Evolutionary conservation across 345 rosid species (phyloP).

Genomic region (Triadica sebifera): DNA sequence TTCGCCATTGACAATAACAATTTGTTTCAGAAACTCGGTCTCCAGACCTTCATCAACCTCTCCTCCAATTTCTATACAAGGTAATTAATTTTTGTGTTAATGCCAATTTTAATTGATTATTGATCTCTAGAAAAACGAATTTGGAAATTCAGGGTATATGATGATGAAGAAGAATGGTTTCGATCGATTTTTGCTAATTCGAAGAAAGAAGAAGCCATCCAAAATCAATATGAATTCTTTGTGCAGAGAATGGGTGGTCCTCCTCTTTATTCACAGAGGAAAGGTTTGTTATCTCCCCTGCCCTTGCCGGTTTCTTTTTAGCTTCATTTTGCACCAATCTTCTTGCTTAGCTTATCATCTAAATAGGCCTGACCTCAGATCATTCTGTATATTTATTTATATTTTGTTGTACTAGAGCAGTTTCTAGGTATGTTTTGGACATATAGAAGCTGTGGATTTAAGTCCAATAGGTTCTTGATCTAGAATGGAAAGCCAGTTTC

Average conservation of each 20-base stretch:
- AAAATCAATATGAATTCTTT: slow-evolving; percentile 88
- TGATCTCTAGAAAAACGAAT: neutral
- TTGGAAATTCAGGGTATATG: slow-evolving; percentile 57
- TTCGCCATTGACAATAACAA: slow-evolving; percentile 76
- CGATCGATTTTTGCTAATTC: slow-evolving; percentile 67
- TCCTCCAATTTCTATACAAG: slow-evolving; percentile 92
- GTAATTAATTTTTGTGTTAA: slow-evolving; percentile 18
- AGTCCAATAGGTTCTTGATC: no score
- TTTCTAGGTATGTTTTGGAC: neutral
- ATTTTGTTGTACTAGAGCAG: no score
- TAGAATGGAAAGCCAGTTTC: no score
- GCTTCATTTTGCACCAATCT: no score
- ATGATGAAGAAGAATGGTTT: slow-evolving; percentile 84
- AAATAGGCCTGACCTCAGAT: no score
- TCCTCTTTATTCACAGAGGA: slow-evolving; percentile 75
- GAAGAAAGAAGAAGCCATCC: slow-evolving; percentile 81
- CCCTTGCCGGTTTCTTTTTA: neutral
- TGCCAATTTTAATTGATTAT: neutral
- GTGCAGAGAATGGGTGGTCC: slow-evolving; percentile 98
- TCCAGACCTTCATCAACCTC: slow-evolving; percentile 71
- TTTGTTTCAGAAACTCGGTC: slow-evolving; percentile 73
- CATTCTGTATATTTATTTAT: no score
- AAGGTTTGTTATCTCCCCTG: slow-evolving; percentile 36
- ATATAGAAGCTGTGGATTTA: no score
- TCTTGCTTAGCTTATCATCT: neutral